phyloP scores from a whole-genome alignment of 2,329 filamentous ascomycete genomes.

The Neofusicoccum ribis region DNA sequence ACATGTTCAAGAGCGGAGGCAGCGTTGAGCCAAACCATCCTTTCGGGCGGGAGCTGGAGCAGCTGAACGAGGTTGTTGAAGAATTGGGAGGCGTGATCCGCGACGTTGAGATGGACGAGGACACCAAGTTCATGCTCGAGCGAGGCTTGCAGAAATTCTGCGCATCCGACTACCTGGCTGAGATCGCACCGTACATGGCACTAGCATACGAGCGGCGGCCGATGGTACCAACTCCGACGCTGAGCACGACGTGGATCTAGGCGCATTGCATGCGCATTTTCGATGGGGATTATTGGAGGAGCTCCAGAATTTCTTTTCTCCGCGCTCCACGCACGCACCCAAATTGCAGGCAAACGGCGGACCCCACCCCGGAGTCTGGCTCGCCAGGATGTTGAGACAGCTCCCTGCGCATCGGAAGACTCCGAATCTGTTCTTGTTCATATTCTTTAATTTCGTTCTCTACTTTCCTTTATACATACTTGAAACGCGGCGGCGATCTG shows the following conservation, averaged over 20 bases:
- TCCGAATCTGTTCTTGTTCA: slow-evolving; percentile 7
- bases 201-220: neutral
- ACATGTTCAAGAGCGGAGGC: slow-evolving; percentile 42
- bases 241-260: slow-evolving; percentile 19
- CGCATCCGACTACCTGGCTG: slow-evolving; percentile 79
- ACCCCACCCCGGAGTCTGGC: slow-evolving; percentile 3
- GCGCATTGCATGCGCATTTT: neutral
- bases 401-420: slow-evolving; percentile 2
- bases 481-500: slow-evolving; percentile 4
- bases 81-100: slow-evolving; percentile 68
- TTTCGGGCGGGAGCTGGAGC: slow-evolving; percentile 85
- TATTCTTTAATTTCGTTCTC: slow-evolving; percentile 19
- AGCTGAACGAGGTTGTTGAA: slow-evolving; percentile 90
- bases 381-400: slow-evolving; percentile 18
- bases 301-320: neutral
- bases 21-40: slow-evolving; percentile 60
- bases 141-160: slow-evolving; percentile 72
- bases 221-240: slow-evolving; percentile 10
- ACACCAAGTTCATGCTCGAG: slow-evolving; percentile 67
- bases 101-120: slow-evolving; percentile 68
- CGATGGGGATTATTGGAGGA: slow-evolving; percentile 1
- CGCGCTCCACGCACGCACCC: slow-evolving; percentile 3
- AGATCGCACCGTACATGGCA: slow-evolving; percentile 66
- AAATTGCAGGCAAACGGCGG: slow-evolving; percentile 2
- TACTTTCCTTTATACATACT: slow-evolving; percentile 16